A percentile compares a stretch with the other conserved stretches of the same genome.
Conservation (phyloP, 257 asterid genomes). For the Misopates orontium region DNA sequence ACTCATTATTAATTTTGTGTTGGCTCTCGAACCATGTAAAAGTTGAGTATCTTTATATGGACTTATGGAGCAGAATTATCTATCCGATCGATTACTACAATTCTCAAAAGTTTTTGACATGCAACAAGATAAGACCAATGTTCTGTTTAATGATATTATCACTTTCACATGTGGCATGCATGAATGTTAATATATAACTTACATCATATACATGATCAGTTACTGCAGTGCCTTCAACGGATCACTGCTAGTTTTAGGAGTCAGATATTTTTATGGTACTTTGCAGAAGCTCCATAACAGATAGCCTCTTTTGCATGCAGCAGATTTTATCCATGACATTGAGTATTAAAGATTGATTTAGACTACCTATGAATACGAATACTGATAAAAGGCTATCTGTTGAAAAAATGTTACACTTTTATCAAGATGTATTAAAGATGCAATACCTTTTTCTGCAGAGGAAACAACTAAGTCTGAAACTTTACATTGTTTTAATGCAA, state of each 20-base stretch:
- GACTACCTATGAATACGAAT: constrained; percentile 7
- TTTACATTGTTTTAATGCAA: not conserved
- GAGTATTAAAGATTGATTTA: constrained; percentile 19
- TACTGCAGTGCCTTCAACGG: too few relatives aligned
- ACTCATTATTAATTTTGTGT: too few relatives aligned
- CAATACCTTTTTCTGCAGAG: not conserved
- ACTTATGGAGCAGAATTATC: too few relatives aligned
- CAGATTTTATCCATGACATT: constrained; percentile 20
- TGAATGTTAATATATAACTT: too few relatives aligned
- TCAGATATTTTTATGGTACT: not conserved
- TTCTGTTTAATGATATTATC: too few relatives aligned
- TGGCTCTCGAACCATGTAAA: too few relatives aligned
- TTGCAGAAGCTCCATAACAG: constrained; percentile 31
- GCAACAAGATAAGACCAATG: too few relatives aligned
- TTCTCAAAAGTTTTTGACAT: too few relatives aligned
- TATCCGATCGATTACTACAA: too few relatives aligned
- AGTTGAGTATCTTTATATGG: too few relatives aligned
- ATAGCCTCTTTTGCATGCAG: not conserved
- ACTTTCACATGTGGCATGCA: too few relatives aligned
- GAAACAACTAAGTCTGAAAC: not conserved
- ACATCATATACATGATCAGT: too few relatives aligned
- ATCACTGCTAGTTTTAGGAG: constrained; percentile 17
- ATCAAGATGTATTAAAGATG: not conserved
- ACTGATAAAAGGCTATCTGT: not conserved
- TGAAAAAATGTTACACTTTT: not conserved